These are phyloP conservation scores for Trifolium subterraneum DNA, from an alignment of 306 rosid genomes.

Conservation along the genomic window DNA sequence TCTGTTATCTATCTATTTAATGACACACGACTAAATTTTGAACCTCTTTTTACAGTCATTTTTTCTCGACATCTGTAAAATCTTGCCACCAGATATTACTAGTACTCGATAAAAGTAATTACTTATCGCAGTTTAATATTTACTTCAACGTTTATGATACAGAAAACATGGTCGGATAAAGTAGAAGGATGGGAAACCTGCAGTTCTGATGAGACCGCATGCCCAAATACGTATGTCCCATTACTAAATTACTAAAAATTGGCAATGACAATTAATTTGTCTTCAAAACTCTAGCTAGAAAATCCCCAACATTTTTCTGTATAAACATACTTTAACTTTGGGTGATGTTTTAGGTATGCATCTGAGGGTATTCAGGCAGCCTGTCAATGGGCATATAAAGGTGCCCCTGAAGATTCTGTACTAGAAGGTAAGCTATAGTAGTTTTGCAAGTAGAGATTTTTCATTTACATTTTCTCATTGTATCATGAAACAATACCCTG, in stretches of 20 bases:
- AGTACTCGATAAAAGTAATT: background rate
- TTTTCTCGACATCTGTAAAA: background rate
- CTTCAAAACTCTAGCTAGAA: background rate
- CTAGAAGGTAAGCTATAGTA: conserved; percentile 63
- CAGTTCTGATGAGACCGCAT: conserved; percentile 51
- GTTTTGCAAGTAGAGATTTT: background rate
- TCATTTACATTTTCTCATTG: conserved; percentile 24
- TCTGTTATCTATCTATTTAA: background rate
- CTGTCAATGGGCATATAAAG: conserved; percentile 86
- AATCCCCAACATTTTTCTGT: background rate
- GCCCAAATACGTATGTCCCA: conserved; percentile 67
- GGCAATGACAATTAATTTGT: background rate
- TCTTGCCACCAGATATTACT: background rate
- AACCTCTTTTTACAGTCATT: background rate
- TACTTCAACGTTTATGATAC: conserved; percentile 30
- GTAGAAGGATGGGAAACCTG: conserved; percentile 76
- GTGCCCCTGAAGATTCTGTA: conserved; percentile 60
- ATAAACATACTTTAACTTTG: background rate
- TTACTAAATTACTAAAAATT: background rate
- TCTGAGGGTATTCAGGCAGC: conserved; percentile 81
- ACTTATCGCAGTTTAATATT: background rate
- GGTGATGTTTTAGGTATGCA: conserved; percentile 39
- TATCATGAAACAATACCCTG: conserved; percentile 30
- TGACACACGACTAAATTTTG: background rate
- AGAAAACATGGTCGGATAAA: conserved; percentile 69